phyloP scores from a whole-genome alignment of 2,329 filamentous ascomycete species.

The Lachnellula hyalina region DNA sequence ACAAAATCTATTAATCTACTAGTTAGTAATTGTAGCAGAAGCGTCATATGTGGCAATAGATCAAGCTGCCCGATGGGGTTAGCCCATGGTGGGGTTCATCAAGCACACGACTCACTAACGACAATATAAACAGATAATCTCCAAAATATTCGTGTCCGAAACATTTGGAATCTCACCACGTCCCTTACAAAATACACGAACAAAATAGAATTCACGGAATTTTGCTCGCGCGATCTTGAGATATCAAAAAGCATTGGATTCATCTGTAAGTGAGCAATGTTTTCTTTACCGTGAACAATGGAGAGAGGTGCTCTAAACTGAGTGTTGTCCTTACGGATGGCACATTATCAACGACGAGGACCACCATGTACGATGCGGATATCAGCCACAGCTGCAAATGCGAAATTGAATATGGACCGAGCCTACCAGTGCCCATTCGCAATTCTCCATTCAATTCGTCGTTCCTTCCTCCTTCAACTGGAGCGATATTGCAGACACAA shows the following conservation, averaged over 20 bases:
- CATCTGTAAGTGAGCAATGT: slow-evolving; percentile 13
- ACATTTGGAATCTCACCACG: neutral
- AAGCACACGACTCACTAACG: neutral
- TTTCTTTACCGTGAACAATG: slow-evolving; percentile 5
- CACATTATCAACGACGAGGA: neutral
- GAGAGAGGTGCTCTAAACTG: slow-evolving; percentile 6
- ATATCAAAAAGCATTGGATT: slow-evolving; percentile 3
- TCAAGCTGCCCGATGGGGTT: neutral
- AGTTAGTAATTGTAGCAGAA: too few relatives aligned
- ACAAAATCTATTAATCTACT: too few relatives aligned
- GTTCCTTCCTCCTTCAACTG: too few relatives aligned
- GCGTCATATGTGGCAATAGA: too few relatives aligned
- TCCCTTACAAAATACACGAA: neutral
- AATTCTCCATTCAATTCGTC: too few relatives aligned
- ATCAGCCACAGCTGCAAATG: neutral
- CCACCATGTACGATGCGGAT: neutral
- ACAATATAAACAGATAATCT: neutral
- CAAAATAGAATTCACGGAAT: neutral
- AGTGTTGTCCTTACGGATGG: neutral
- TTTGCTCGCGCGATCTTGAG: neutral
- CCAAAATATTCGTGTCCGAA: neutral
- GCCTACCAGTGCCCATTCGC: too few relatives aligned
- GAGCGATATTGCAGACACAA: too few relatives aligned
- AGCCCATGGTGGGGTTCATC: neutral
- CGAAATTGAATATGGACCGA: too few relatives aligned